phyloP scores from a whole-genome alignment of 164 flowering plant genomes.

The Magnolia changhungtana region DNA sequence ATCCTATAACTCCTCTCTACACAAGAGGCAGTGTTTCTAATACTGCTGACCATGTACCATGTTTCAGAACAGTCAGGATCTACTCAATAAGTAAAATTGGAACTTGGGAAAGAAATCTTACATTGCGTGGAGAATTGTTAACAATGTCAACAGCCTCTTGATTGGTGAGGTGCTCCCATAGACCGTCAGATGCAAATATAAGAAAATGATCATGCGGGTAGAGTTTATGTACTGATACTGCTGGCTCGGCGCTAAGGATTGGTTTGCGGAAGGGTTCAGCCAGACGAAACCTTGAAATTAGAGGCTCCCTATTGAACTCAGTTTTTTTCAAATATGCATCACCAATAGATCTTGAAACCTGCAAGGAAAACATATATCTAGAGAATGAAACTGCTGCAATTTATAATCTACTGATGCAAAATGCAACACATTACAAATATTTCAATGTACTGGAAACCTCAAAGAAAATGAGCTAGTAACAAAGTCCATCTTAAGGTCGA shows the following conservation, averaged over 20 bases:
- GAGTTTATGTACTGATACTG: slow-evolving; percentile 58
- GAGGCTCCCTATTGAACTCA: slow-evolving; percentile 78
- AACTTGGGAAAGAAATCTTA: slow-evolving; percentile 27
- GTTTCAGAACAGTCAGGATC: neutral
- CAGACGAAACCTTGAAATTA: slow-evolving; percentile 65
- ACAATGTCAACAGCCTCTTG: slow-evolving; percentile 89
- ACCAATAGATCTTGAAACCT: slow-evolving; percentile 92
- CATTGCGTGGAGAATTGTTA: slow-evolving; percentile 59
- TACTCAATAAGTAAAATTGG: neutral
- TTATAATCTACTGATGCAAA: too few species aligned
- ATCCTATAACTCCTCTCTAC: neutral
- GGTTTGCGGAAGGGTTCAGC: slow-evolving; percentile 62
- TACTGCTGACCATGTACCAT: neutral
- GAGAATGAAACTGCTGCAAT: neutral
- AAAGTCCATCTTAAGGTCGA: too few species aligned
- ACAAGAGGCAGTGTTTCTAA: neutral
- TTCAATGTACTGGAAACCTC: too few species aligned
- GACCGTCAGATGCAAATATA: slow-evolving; percentile 89
- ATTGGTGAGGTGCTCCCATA: slow-evolving; percentile 94
- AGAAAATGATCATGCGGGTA: slow-evolving; percentile 67
- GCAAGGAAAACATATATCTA: slow-evolving; percentile 9
- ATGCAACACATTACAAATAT: too few species aligned
- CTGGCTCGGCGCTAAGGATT: slow-evolving; percentile 75
- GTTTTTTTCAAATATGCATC: slow-evolving; percentile 84
- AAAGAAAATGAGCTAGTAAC: too few species aligned